Percentiles rank a stretch among this genome's conserved stretches.
These are phyloP conservation scores for Talaromyces rugulosus DNA, from an alignment of 2,329 filamentous ascomycete species.

Conservation along the genomic window DNA sequence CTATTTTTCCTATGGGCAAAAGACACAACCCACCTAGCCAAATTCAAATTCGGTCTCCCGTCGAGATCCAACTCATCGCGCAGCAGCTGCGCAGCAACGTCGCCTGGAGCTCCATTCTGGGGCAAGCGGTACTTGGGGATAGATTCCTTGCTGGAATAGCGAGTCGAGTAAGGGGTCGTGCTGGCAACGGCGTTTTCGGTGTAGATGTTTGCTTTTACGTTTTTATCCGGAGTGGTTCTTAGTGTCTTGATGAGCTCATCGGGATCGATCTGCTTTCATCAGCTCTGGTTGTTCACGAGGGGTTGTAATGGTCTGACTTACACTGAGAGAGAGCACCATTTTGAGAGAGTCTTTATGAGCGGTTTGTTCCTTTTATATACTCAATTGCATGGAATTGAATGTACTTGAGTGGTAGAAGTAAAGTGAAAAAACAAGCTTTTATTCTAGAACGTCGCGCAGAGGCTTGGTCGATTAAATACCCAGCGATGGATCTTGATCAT, in stretches of 20 bases:
- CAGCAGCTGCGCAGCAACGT: conserved; percentile 63
- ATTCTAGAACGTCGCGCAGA: neutral
- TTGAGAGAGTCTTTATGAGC: neutral
- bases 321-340: conserved; percentile 8
- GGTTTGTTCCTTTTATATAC: neutral
- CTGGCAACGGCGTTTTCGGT: conserved; percentile 21
- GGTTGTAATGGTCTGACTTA: neutral
- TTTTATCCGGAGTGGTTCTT: conserved; percentile 19
- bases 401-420: neutral
- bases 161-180: conserved; percentile 29
- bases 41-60: conserved; percentile 63
- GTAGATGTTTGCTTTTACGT: conserved; percentile 23
- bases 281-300: neutral
- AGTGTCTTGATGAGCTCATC: conserved; percentile 24
- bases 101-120: conserved; percentile 29
- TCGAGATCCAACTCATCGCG: conserved; percentile 62
- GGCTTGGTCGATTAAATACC: neutral
- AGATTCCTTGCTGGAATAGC: conserved; percentile 28
- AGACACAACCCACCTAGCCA: conserved; percentile 47
- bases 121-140: conserved; percentile 32
- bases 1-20: neutral
- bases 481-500: neutral
- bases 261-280: conserved; percentile 20
- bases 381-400: neutral
- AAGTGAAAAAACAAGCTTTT: neutral